Evolutionary conservation across 345 rosid genomes (phyloP), one percentile per base, ranked within the genome.

Genomic region (Limnanthes douglasii): DNA sequence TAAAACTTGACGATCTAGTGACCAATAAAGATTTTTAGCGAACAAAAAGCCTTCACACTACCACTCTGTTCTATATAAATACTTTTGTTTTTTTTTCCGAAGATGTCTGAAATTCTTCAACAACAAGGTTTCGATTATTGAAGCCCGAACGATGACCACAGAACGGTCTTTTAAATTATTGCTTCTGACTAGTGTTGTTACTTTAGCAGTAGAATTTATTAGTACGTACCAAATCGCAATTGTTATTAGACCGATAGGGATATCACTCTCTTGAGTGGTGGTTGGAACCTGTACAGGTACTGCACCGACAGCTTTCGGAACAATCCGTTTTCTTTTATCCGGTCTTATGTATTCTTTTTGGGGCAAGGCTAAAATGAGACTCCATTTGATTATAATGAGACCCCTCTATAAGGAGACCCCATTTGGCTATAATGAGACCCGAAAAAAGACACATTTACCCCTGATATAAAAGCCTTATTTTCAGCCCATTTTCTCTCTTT

Each of bases 261-360:
- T 65, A 37, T 53, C 78, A 11, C 49, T 47, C 2, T 51, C 53
- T 34, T 65, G 73, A 37, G 64, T 62, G 14, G 67, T 38, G 22
- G 60, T 49, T 5, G 24, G 8, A 7, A 56, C 50, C 61, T 54
- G 75, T 43, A 73, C 83, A 46, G 46, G 51, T n/a, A 78, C 72
- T 24, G 64, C 66, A 33, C 98, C 98, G 1, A 90, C 85, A 3
- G 98, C 88, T 73, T 90, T 96, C 21, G 98, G 96, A 57, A 90
- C 84, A 37, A 90, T 90, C 68, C 98, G 66, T 69, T 84, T 90
- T 64, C 96, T 76, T 11, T 96, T 96, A 54, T 92, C 96, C 52
- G 99, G 78, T 14, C 96, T 78, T 48, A 93, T 63, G 29, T 92
- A 85, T 56, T 85, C 96, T 65, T 73, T 75, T 43, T 92, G 94